A percentile compares a stretch with the other conserved stretches of the same genome.
These are phyloP conservation scores for Fusarium buharicum DNA, from an alignment of 2,329 filamentous ascomycete genomes.

Conservation along the genomic window DNA sequence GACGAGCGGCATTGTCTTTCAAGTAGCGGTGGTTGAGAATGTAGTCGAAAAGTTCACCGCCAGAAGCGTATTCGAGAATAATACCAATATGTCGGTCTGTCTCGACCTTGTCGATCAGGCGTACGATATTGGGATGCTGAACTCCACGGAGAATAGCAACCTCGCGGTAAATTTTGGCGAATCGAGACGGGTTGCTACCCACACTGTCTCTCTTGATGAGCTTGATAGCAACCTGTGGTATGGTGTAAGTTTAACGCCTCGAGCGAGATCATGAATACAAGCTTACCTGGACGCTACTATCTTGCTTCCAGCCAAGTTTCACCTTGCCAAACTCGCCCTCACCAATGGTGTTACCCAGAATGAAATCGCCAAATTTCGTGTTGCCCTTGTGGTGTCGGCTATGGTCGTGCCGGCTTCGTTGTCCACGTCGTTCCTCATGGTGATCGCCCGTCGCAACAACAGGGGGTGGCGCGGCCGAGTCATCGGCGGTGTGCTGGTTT, in stretches of 20 bases:
- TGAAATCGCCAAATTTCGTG: slow-evolving; percentile 94
- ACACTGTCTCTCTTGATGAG: slow-evolving; percentile 93
- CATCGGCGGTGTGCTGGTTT: slow-evolving; percentile 46
- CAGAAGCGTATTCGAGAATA: slow-evolving; percentile 97
- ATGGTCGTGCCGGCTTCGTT: slow-evolving; percentile 70
- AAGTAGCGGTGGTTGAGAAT: slow-evolving; percentile 97
- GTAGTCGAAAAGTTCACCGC: slow-evolving; percentile 97
- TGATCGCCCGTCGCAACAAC: slow-evolving; percentile 56
- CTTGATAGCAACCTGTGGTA: slow-evolving; percentile 87
- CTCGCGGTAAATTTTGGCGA: slow-evolving; percentile 97
- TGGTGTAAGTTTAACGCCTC: slow-evolving; percentile 23
- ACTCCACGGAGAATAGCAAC: slow-evolving; percentile 89
- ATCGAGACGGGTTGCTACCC: slow-evolving; percentile 84
- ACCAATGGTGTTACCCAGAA: slow-evolving; percentile 92
- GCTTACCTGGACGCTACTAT: slow-evolving; percentile 82
- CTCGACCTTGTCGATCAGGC: slow-evolving; percentile 97
- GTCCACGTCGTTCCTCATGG: slow-evolving; percentile 60
- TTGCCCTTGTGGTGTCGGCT: slow-evolving; percentile 67
- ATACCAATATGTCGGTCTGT: slow-evolving; percentile 98
- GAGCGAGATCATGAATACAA: neutral
- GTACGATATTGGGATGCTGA: slow-evolving; percentile 96
- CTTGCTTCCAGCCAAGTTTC: slow-evolving; percentile 97
- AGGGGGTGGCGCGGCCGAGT: slow-evolving; percentile 59
- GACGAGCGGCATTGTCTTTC: slow-evolving; percentile 89
- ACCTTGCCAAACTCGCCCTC: slow-evolving; percentile 99